Evolutionary conservation across 1,284 basidiomycete genomes (phyloP).

Genomic region (Boletus mariae): DNA sequence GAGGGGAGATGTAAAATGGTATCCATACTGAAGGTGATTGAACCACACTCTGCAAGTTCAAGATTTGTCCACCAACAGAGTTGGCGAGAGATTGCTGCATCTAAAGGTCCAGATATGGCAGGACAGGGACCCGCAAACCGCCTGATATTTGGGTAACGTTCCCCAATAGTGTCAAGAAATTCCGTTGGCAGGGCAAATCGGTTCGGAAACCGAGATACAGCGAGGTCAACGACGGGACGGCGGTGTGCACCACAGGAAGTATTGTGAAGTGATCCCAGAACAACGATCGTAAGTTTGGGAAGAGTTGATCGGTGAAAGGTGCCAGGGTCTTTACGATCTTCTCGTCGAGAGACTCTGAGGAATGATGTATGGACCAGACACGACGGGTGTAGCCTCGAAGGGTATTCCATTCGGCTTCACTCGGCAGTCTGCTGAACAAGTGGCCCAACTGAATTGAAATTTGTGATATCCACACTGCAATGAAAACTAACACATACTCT

Average conservation of each 20-base stretch:
- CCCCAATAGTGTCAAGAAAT: too few relatives aligned
- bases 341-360: not conserved
- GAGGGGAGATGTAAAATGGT: not conserved
- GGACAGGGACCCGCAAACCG: not conserved
- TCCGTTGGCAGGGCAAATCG: not conserved
- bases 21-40: not conserved
- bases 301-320: not conserved
- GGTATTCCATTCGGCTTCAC: too few relatives aligned
- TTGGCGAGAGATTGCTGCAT: not conserved
- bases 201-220: not conserved
- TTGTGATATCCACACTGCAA: not conserved
- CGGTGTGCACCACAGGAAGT: too few relatives aligned
- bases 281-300: too few relatives aligned
- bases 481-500: not conserved
- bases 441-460: not conserved
- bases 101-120: not conserved
- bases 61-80: not conserved
- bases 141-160: too few relatives aligned
- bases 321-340: not conserved
- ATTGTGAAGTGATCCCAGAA: too few relatives aligned
- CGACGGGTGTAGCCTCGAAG: not conserved
- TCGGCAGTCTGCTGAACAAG: not conserved
- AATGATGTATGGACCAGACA: not conserved
- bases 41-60: not conserved
- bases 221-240: not conserved